Conservation (phyloP, 805 yeast species). For the Starmera caribaea region DNA sequence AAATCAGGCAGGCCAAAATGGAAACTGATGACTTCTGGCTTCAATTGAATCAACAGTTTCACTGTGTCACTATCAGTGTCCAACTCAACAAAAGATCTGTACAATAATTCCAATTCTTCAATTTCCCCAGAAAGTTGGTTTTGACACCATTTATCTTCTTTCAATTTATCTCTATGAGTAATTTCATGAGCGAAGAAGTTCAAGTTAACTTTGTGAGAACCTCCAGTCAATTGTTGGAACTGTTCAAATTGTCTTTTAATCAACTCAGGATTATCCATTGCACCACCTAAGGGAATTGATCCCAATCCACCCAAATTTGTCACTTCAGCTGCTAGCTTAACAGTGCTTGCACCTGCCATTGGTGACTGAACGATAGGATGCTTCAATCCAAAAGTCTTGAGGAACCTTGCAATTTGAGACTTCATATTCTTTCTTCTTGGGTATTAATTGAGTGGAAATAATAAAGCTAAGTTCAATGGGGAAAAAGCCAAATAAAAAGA, state of each 20-base stretch:
- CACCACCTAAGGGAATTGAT: constrained; percentile 25
- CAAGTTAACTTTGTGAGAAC: constrained; percentile 24
- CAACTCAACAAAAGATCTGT: not conserved
- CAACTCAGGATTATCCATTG: constrained; percentile 4
- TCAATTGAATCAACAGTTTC: constrained; percentile 8
- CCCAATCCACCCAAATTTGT: constrained; percentile 40
- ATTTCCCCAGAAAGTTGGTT: not conserved
- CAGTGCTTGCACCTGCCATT: constrained; percentile 48
- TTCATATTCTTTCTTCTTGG: constrained; percentile 5
- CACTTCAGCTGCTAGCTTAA: constrained; percentile 33
- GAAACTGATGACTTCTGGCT: constrained; percentile 41
- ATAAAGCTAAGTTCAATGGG: too few relatives aligned
- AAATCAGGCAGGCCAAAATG: constrained; percentile 40
- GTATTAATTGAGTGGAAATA: too few relatives aligned
- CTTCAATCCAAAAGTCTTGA: constrained; percentile 20
- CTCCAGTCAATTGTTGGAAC: constrained; percentile 6
- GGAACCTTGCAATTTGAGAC: constrained; percentile 8
- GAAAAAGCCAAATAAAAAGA: too few relatives aligned
- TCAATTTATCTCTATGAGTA: constrained; percentile 5
- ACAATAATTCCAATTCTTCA: not conserved
- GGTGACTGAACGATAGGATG: constrained; percentile 46
- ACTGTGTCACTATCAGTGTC: constrained; percentile 7
- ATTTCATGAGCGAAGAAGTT: constrained; percentile 38
- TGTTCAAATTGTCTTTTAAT: constrained; percentile 6
- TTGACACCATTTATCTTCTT: constrained; percentile 14